A percentile compares a stretch with the other conserved stretches of the same genome.
phyloP scores from a whole-genome alignment of 495 filamentous ascomycete genomes.

The Chaetomium fimeti region DNA sequence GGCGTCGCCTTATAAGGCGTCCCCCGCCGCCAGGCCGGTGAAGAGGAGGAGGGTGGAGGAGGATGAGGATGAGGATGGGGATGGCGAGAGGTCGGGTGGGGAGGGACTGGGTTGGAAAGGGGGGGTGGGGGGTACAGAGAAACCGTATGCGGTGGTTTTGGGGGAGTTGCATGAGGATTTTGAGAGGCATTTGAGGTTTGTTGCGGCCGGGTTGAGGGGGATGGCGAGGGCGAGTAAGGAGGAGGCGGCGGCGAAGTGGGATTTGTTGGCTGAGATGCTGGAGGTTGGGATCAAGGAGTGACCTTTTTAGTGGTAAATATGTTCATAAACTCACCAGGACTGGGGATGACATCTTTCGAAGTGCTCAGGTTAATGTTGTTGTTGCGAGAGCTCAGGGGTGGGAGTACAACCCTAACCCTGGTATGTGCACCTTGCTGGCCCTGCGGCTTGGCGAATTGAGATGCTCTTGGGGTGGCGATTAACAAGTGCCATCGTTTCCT shows the following conservation, averaged over 20 bases:
- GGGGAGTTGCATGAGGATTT: constrained; percentile 48
- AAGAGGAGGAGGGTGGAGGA: constrained; percentile 35
- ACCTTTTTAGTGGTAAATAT: too few species aligned
- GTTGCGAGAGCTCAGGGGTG: too few species aligned
- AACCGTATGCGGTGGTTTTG: constrained; percentile 42
- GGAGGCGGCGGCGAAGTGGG: constrained; percentile 52
- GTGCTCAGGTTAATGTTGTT: too few species aligned
- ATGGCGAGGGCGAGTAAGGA: constrained; percentile 60
- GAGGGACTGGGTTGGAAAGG: constrained; percentile 1
- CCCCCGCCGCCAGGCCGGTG: constrained; percentile 17
- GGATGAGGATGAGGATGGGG: constrained; percentile 40
- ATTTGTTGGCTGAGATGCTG: constrained; percentile 59
- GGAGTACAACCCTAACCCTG: too few species aligned
- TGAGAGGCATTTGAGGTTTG: constrained; percentile 53
- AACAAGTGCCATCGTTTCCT: too few species aligned
- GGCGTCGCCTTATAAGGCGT: constrained; percentile 29
- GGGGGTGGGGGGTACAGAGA: constrained; percentile 20
- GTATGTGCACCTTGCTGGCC: too few species aligned
- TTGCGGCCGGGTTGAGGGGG: constrained; percentile 54
- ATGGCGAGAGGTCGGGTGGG: background rate
- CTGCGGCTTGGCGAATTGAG: too few species aligned
- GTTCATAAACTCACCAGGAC: too few species aligned
- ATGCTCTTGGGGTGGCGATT: too few species aligned
- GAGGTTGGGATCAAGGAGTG: constrained; percentile 46
- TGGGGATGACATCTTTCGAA: too few species aligned